Base-by-base conservation (phyloP, 192 early-diverging fungal genomes). In the Coemansia nantahalensis region DNA sequence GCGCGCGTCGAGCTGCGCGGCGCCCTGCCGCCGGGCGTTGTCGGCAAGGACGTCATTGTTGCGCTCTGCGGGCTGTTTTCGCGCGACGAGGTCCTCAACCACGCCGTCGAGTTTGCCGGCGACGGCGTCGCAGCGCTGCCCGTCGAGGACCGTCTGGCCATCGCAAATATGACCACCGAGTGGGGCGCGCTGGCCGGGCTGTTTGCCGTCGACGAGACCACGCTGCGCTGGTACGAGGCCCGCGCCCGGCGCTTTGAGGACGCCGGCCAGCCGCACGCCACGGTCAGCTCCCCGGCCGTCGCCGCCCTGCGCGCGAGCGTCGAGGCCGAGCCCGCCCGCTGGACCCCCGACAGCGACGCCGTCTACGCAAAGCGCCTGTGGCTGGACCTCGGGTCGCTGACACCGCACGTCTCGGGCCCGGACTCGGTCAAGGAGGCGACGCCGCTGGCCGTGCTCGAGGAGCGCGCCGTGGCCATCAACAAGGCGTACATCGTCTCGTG, bases 121-220 rank as follows among this genome's bases (percentile, higher is more conserved):
- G 70, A 62, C 21, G 80, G 79, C 28, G 77, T 89, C 11, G 55
- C 60, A 21, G 56, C 61, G 13, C 65, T 99, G 48, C 77, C 82
- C 0, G 79, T 98, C 11, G 92, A 94, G 59, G 94, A 95, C 45
- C 85, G 94, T 10, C 79, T 99, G 48, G 92, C 96, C 39, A 92
- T 99, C 54, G 85, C 94, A 57, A 99, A 99, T 77, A 97, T 99
- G 96, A 99, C 96, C 6, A 99, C 96, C 28, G 96, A 99, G 68
- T 99, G 96, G 96, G 96, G 96, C 63, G 93, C 94, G 8, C 81
- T 99, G 18, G 96, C 93, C 37, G 96, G 96, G 32, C 82, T 99
- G 8, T 99, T 99, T 67, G 89, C 92, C 4, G 91, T 95, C 16
- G 94, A 99, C 75, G 79, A 86, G 7, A 62, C 78, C 2, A 90